These are phyloP conservation scores for Talaromyces liani DNA, from an alignment of 495 filamentous ascomycete genomes.

Conservation along the genomic window DNA sequence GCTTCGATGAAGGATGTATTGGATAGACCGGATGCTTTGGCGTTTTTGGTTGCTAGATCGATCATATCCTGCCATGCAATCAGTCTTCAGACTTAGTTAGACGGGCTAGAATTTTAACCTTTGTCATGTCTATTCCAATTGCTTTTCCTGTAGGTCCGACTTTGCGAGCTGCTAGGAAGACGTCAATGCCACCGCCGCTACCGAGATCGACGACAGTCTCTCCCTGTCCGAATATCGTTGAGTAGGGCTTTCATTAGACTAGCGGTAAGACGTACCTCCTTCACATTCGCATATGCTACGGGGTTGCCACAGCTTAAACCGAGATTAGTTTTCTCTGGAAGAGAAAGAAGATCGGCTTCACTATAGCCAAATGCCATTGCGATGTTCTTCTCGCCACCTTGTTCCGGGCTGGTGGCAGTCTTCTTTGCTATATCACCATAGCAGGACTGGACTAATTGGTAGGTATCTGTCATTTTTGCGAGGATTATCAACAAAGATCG, in stretches of 20 bases:
- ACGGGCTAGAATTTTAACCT: constrained; percentile 25
- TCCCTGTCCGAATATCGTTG: constrained; percentile 29
- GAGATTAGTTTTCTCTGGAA: constrained; percentile 53
- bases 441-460: not conserved
- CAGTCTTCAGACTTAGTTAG: not conserved
- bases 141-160: constrained; percentile 47
- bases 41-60: constrained; percentile 35
- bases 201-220: constrained; percentile 60
- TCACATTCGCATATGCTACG: constrained; percentile 44
- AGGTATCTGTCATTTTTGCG: not conserved
- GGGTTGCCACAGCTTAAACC: constrained; percentile 66
- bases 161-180: constrained; percentile 51
- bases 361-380: constrained; percentile 57
- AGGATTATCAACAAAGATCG: not conserved
- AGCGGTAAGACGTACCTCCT: constrained; percentile 24
- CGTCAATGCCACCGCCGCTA: constrained; percentile 56
- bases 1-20: constrained; percentile 48
- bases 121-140: constrained; percentile 63
- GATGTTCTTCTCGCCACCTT: constrained; percentile 29
- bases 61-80: constrained; percentile 47
- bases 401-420: not conserved
- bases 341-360: constrained; percentile 41
- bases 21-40: constrained; percentile 24
- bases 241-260: not conserved
- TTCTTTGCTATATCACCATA: constrained; percentile 6